Conservation (phyloP, 805 yeast genomes). For the Metschnikowia shivogae region DNA sequence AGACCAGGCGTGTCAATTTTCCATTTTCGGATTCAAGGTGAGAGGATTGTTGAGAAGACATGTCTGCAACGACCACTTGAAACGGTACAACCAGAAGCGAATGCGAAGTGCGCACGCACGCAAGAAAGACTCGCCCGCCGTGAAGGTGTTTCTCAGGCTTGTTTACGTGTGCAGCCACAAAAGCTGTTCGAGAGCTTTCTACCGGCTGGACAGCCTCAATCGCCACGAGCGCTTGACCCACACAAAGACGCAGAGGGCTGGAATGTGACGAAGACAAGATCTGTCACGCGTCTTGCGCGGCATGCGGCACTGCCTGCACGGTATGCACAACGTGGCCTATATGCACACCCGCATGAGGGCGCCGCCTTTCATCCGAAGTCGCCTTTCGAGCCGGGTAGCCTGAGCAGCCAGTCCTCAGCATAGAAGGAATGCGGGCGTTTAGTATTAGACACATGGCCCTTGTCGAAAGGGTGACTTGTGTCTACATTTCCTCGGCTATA, state of each 20-base stretch:
- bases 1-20: conserved; percentile 12
- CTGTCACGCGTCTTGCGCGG: not conserved
- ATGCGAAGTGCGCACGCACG: conserved; percentile 5
- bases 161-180: conserved; percentile 16
- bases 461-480: no score
- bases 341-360: no score
- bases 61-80: conserved; percentile 16
- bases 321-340: no score
- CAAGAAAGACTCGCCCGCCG: conserved; percentile 3
- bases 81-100: conserved; percentile 13
- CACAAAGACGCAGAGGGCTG: not conserved
- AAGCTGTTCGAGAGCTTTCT: conserved; percentile 15
- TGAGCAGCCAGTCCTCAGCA: no score
- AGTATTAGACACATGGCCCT: no score
- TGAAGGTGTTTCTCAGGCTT: conserved; percentile 9
- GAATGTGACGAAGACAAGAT: not conserved
- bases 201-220: conserved; percentile 18
- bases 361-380: no score
- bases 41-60: conserved; percentile 17
- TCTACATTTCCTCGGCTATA: no score
- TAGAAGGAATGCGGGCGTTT: no score
- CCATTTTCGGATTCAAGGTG: conserved; percentile 13
- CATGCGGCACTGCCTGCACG: no score
- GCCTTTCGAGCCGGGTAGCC: no score
- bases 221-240: conserved; percentile 16